Evolutionary conservation across 2,329 filamentous ascomycete genomes (phyloP).

Genomic region (Macroventuria anomochaeta): DNA sequence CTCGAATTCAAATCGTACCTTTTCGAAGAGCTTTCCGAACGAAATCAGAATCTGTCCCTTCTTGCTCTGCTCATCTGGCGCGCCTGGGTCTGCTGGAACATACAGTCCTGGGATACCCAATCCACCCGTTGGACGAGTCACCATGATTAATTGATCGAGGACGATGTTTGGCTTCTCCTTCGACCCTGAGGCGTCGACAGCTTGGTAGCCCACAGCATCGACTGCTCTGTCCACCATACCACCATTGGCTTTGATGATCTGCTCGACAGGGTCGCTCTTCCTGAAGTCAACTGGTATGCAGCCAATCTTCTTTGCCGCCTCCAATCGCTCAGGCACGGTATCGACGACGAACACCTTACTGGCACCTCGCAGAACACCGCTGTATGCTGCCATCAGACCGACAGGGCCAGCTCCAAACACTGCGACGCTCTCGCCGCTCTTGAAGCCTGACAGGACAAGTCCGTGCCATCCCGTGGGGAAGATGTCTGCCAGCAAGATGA

Average conservation of each 20-base stretch:
- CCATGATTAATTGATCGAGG: slow-evolving; percentile 68
- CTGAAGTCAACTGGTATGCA: slow-evolving; percentile 67
- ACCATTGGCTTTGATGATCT: slow-evolving; percentile 65
- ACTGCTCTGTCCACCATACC: slow-evolving; percentile 69
- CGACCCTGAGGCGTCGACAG: slow-evolving; percentile 60
- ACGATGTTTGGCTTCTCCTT: slow-evolving; percentile 69
- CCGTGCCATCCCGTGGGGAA: slow-evolving; percentile 64
- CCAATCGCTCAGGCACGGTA: slow-evolving; percentile 64
- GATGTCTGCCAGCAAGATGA: slow-evolving; percentile 59
- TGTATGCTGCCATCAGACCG: slow-evolving; percentile 71
- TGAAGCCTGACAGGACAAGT: slow-evolving; percentile 64
- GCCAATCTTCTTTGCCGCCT: slow-evolving; percentile 67
- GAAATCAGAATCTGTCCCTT: slow-evolving; percentile 69
- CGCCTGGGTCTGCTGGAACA: slow-evolving; percentile 65
- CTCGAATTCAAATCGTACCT: slow-evolving; percentile 52
- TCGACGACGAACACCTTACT: slow-evolving; percentile 69
- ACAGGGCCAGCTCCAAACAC: slow-evolving; percentile 70
- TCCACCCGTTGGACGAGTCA: slow-evolving; percentile 67
- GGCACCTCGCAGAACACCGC: slow-evolving; percentile 65
- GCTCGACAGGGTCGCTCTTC: slow-evolving; percentile 64
- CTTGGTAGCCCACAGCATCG: slow-evolving; percentile 71
- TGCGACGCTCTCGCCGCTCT: slow-evolving; percentile 67
- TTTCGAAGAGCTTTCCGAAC: slow-evolving; percentile 73
- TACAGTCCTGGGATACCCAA: slow-evolving; percentile 66
- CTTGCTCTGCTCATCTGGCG: slow-evolving; percentile 65